phyloP scores from a whole-genome alignment of 208 protist genomes.

The Trypanosoma rangeli region DNA sequence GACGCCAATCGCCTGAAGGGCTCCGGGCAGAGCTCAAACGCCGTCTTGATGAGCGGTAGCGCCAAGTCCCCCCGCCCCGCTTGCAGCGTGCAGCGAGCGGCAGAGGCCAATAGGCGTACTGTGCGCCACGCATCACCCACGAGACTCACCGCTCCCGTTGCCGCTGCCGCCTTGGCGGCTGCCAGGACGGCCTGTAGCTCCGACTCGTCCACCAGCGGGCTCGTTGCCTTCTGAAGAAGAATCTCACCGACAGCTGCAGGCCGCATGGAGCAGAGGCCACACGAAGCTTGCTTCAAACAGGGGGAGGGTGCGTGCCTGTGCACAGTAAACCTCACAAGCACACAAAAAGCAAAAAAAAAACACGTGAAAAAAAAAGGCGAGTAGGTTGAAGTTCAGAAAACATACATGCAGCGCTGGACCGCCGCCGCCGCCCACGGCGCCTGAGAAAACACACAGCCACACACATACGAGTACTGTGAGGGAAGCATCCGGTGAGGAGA shows the following conservation, averaged over 20 bases:
- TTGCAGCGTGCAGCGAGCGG: conserved; percentile 25
- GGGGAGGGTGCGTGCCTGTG: neutral
- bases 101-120: conserved; percentile 12
- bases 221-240: conserved; percentile 14
- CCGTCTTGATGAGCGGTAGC: conserved; percentile 16
- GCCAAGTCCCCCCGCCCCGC: conserved; percentile 26
- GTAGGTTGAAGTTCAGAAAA: neutral
- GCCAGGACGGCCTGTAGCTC: conserved; percentile 21
- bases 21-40: conserved; percentile 10
- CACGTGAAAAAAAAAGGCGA: neutral
- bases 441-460: conserved; percentile 1
- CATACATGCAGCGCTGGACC: neutral
- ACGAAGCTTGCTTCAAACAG: neutral
- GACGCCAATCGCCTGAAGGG: conserved; percentile 18
- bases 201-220: conserved; percentile 18
- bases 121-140: conserved; percentile 12
- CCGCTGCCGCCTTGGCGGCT: conserved; percentile 5
- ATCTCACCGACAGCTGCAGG: conserved; percentile 2
- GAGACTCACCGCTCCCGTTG: neutral
- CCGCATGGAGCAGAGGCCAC: neutral
- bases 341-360: conserved; percentile 11
- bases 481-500: neutral
- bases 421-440: neutral
- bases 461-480: neutral
- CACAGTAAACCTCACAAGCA: neutral